Evolutionary conservation across 2,329 filamentous ascomycete species (phyloP), one percentile per base, ranked within the genome.

Genomic region (Aspergillus sp.): DNA sequence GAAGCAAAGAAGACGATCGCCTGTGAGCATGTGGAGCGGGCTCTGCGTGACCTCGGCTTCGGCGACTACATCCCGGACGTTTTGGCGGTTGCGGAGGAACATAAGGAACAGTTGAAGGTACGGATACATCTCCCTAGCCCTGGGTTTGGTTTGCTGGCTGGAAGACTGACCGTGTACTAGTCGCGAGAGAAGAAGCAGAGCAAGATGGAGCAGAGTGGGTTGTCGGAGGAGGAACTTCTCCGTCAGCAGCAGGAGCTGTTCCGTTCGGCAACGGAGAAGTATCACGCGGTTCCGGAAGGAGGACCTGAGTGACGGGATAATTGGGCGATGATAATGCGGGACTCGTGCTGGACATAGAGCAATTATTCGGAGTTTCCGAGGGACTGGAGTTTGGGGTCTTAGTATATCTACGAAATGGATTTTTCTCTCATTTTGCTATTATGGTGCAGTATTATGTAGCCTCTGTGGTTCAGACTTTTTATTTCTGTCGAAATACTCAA

Each of bases 1-100:
- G 95, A 99, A 74, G 92, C 93, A 54, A 99, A 99, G 83, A 99
- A 99, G 85, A 99, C 95, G 4, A 99, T 99, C 70, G 94, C 94
- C 13, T 96, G 92, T 77, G 95, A 99, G 72, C 95, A 99, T 81
- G 96, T 99, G 71, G 96, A 94, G 73, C 94, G 94, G 74, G 95
- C 95, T 0, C 85, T 99, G 47, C 91, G 94, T 71, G 91, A 96
- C 71, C 86, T 99, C 22, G 95, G 94, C 1, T 99, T 98, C 76
- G 85, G 89, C 9, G 93, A 97, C 70, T 99, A 98, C 74, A 91
- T 99, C 7, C 87, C 90, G 17, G 91, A 93, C 62, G 92, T 99
- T 13, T 80, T 93, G 59, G 91, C 92, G 68, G 92, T 95, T 9
- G 93, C 93, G 2, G 89, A 89, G 58, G 91, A 96, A 74, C 95